These are phyloP conservation scores for Zygoascus meyerae DNA, from an alignment of 1,139 yeast species.

Conservation along the genomic window DNA sequence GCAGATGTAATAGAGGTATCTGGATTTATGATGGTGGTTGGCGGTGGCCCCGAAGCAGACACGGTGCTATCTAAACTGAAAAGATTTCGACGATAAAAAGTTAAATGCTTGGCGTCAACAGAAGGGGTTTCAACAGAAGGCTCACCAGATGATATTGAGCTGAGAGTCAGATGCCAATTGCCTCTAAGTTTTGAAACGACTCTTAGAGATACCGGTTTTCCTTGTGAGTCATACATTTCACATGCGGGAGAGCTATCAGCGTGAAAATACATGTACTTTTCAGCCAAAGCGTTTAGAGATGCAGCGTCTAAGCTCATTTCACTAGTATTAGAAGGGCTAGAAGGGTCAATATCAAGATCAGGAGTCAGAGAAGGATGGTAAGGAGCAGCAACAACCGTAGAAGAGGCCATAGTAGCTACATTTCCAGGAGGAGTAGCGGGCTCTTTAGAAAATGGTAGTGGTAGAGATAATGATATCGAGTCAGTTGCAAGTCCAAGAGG, in stretches of 20 bases:
- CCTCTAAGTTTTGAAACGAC: slow-evolving; percentile 8
- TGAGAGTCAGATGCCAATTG: slow-evolving; percentile 11
- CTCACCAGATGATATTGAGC: background rate
- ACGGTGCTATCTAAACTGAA: slow-evolving; percentile 27
- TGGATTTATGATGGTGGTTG: slow-evolving; percentile 1
- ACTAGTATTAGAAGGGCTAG: background rate
- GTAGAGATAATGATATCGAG: background rate
- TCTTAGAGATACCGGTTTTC: slow-evolving; percentile 8
- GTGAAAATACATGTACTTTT: slow-evolving; percentile 4
- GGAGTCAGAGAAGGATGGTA: background rate
- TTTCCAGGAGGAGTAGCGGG: background rate
- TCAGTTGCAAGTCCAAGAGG: background rate
- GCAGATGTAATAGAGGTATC: background rate
- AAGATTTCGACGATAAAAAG: slow-evolving; percentile 30
- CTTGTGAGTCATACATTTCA: slow-evolving; percentile 7
- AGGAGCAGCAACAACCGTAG: background rate
- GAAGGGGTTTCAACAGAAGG: background rate
- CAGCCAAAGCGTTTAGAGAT: background rate
- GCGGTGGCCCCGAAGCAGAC: background rate
- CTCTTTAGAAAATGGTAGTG: background rate
- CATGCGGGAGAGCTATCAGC: slow-evolving; percentile 1
- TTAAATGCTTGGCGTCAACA: slow-evolving; percentile 16
- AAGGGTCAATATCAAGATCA: background rate
- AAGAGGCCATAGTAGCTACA: background rate
- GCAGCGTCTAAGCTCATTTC: slow-evolving; percentile 2